phyloP scores from a whole-genome alignment of 2,329 filamentous ascomycete genomes.

The Exserohilum turcica region DNA sequence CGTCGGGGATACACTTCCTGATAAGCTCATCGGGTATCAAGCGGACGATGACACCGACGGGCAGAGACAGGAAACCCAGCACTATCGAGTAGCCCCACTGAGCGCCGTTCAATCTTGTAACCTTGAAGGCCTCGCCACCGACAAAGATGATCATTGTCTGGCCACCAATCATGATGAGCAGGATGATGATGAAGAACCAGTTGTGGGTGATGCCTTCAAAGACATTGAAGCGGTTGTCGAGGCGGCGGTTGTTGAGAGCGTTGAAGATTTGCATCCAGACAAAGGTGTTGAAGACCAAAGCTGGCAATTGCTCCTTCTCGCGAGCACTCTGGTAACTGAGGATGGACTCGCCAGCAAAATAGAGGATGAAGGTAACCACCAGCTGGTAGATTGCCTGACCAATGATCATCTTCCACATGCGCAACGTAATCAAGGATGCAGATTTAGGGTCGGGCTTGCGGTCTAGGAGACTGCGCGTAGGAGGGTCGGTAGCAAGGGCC shows the following conservation, averaged over 20 bases:
- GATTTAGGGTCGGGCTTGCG: constrained; percentile 79
- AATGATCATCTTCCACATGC: constrained; percentile 99
- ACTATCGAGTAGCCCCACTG: constrained; percentile 90
- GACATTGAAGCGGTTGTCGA: constrained; percentile 95
- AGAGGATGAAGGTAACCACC: constrained; percentile 75
- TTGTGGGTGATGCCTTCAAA: constrained; percentile 87
- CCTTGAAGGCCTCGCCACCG: constrained; percentile 79
- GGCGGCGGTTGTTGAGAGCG: constrained; percentile 92
- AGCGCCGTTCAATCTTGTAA: constrained; percentile 68
- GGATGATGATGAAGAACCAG: constrained; percentile 87
- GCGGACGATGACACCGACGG: constrained; percentile 79
- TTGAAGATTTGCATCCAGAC: constrained; percentile 99
- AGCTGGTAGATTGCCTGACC: constrained; percentile 92
- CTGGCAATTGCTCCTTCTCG: constrained; percentile 63
- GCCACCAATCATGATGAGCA: constrained; percentile 82
- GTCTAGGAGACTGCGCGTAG: constrained; percentile 77
- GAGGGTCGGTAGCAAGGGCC: constrained; percentile 88
- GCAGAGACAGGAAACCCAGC: constrained; percentile 82
- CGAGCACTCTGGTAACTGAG: constrained; percentile 60
- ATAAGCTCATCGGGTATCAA: constrained; percentile 77
- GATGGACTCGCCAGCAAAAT: constrained; percentile 71
- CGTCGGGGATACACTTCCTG: constrained; percentile 49
- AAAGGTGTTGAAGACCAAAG: constrained; percentile 95
- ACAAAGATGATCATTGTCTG: constrained; percentile 90
- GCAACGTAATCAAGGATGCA: constrained; percentile 77